phyloP scores from a whole-genome alignment of 1,284 basidiomycete genomes.

The Ustilago lituana region DNA sequence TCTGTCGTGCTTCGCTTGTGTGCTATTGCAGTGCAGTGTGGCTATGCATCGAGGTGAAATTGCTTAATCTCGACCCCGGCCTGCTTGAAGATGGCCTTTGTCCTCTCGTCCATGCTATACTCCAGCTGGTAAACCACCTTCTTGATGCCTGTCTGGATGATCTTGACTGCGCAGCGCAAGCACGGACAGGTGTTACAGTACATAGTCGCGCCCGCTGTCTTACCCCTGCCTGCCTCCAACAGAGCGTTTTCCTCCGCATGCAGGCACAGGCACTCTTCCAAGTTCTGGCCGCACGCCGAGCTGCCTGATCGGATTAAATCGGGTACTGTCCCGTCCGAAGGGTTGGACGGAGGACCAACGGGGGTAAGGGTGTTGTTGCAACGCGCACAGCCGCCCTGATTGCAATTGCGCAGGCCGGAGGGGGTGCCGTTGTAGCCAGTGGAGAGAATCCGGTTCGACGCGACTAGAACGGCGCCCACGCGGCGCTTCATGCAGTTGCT shows the following conservation, averaged over 20 bases:
- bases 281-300: conserved; percentile 70
- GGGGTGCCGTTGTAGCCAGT: conserved; percentile 99
- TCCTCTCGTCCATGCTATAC: conserved; percentile 74
- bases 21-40: too few relatives aligned
- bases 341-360: neutral
- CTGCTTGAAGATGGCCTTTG: conserved; percentile 66
- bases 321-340: too few relatives aligned
- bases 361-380: conserved; percentile 54
- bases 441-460: conserved; percentile 82
- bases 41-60: conserved; percentile 35
- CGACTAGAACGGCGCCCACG: conserved; percentile 89
- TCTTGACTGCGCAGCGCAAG: conserved; percentile 93
- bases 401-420: conserved; percentile 75
- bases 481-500: conserved; percentile 85
- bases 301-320: neutral
- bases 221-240: conserved; percentile 81
- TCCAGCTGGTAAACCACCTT: conserved; percentile 94
- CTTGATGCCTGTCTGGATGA: conserved; percentile 90
- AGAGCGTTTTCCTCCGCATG: conserved; percentile 99
- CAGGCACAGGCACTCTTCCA: conserved; percentile 88
- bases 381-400: conserved; percentile 64
- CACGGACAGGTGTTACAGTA: conserved; percentile 96
- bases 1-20: too few relatives aligned
- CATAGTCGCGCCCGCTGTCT: conserved; percentile 74
- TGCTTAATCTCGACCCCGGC: conserved; percentile 68